Percentiles rank a stretch among this genome's conserved stretches.
Evolutionary conservation across 495 filamentous ascomycete genomes (phyloP).

Genomic region (Friedmanniomyces endolithicus): DNA sequence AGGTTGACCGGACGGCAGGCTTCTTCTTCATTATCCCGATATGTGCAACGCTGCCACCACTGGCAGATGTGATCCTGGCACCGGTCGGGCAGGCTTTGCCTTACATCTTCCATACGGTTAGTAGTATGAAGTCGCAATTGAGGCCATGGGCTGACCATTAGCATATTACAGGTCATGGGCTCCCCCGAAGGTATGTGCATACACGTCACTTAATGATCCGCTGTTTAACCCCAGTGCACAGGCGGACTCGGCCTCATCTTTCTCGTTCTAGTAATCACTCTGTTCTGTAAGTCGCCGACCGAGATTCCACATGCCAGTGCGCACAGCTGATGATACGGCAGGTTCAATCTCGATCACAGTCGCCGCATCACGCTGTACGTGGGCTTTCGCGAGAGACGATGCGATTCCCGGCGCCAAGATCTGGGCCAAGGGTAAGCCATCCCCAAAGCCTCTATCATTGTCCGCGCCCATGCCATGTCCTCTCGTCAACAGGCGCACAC

Average conservation of each 20-base stretch:
- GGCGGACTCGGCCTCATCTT: slow-evolving; percentile 38
- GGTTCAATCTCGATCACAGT: slow-evolving; percentile 47
- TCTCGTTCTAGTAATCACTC: slow-evolving; percentile 35
- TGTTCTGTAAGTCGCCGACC: slow-evolving; percentile 32
- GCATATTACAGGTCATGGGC: slow-evolving; percentile 9
- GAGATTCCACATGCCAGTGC: background rate
- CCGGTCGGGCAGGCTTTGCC: slow-evolving; percentile 13
- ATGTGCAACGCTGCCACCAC: slow-evolving; percentile 38
- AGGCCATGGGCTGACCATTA: background rate
- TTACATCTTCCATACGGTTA: slow-evolving; percentile 28
- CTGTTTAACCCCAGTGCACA: background rate
- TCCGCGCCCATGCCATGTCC: too few relatives aligned
- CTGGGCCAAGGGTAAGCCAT: slow-evolving; percentile 4
- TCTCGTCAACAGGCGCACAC: too few relatives aligned
- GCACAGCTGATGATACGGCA: background rate
- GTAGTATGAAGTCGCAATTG: slow-evolving; percentile 26
- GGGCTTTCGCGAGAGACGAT: slow-evolving; percentile 40
- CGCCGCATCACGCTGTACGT: slow-evolving; percentile 38
- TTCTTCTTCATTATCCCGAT: slow-evolving; percentile 39
- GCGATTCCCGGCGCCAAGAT: slow-evolving; percentile 13
- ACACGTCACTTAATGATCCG: background rate
- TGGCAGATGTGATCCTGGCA: slow-evolving; percentile 30
- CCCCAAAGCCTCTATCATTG: too few relatives aligned
- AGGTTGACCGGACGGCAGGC: slow-evolving; percentile 2
- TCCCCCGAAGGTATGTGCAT: slow-evolving; percentile 18